These are phyloP conservation scores for Chlamydomonas sp. DNA, from an alignment of 139 green algal species.

Conservation along the genomic window DNA sequence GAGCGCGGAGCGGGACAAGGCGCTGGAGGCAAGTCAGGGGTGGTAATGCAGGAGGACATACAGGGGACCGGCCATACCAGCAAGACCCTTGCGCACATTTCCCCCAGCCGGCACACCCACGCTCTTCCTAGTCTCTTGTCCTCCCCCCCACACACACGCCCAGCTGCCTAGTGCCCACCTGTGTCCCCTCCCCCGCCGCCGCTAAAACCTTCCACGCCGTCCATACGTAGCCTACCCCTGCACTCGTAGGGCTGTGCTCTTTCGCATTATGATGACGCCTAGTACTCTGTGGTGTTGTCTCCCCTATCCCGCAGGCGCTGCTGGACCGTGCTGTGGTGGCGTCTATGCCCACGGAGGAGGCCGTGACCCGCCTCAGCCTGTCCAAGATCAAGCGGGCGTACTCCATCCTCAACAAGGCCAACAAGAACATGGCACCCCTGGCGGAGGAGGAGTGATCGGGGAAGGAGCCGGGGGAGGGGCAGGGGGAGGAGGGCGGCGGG, in stretches of 20 bases:
- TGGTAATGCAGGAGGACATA: neutral
- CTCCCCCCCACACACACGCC: too few relatives aligned
- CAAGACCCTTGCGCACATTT: neutral
- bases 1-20: constrained; percentile 55
- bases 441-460: constrained; percentile 10
- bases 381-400: constrained; percentile 43
- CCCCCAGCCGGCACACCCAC: neutral
- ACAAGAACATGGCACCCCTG: neutral
- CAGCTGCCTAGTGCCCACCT: too few relatives aligned
- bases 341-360: constrained; percentile 39
- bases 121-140: neutral
- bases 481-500: too few relatives aligned
- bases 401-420: constrained; percentile 8
- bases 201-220: too few relatives aligned
- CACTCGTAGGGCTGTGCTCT: neutral
- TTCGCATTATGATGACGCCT: neutral
- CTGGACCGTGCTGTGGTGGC: constrained; percentile 44
- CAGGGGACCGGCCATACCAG: neutral
- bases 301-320: constrained; percentile 15
- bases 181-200: too few relatives aligned
- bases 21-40: constrained; percentile 43
- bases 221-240: too few relatives aligned
- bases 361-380: constrained; percentile 38
- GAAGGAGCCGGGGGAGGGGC: too few relatives aligned
- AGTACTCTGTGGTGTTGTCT: neutral